phyloP scores from a whole-genome alignment of 2,329 filamentous ascomycete species.

The Nigrospora osmanthi region DNA sequence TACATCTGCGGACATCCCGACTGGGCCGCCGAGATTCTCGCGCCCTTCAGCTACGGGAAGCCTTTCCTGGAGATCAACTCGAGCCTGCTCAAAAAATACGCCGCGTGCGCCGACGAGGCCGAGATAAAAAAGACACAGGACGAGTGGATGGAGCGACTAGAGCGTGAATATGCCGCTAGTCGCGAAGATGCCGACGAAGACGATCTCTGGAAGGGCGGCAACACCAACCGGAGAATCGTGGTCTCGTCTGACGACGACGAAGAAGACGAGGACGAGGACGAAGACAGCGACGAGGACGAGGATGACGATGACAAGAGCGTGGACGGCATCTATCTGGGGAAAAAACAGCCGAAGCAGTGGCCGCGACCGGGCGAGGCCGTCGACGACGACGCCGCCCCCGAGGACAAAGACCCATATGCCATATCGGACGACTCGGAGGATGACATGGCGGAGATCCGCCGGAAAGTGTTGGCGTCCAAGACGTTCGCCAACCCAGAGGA shows the following conservation, averaged over 20 bases:
- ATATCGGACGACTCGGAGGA: slow-evolving; percentile 76
- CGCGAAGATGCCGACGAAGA: slow-evolving; percentile 57
- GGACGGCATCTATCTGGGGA: slow-evolving; percentile 55
- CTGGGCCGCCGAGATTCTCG: slow-evolving; percentile 80
- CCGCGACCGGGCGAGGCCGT: slow-evolving; percentile 17
- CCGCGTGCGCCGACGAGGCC: slow-evolving; percentile 72
- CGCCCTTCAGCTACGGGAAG: slow-evolving; percentile 79
- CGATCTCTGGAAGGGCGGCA: slow-evolving; percentile 87
- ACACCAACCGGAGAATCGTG: slow-evolving; percentile 62
- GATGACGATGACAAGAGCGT: slow-evolving; percentile 35
- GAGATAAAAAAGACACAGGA: slow-evolving; percentile 78
- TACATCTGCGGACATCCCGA: slow-evolving; percentile 86
- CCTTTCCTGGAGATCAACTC: slow-evolving; percentile 89
- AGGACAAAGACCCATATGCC: slow-evolving; percentile 59
- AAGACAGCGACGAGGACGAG: slow-evolving; percentile 30
- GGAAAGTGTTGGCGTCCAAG: slow-evolving; percentile 85
- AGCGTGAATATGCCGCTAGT: slow-evolving; percentile 80
- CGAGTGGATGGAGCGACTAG: slow-evolving; percentile 82
- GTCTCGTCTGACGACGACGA: slow-evolving; percentile 45
- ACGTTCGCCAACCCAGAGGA: slow-evolving; percentile 62
- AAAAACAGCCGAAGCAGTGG: slow-evolving; percentile 31
- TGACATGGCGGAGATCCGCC: slow-evolving; percentile 81
- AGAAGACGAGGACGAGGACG: slow-evolving; percentile 37
- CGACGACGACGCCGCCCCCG: slow-evolving; percentile 31
- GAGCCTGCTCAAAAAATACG: slow-evolving; percentile 74